phyloP scores from a whole-genome alignment of 345 rosid species.

The Sisymbrium irio region DNA sequence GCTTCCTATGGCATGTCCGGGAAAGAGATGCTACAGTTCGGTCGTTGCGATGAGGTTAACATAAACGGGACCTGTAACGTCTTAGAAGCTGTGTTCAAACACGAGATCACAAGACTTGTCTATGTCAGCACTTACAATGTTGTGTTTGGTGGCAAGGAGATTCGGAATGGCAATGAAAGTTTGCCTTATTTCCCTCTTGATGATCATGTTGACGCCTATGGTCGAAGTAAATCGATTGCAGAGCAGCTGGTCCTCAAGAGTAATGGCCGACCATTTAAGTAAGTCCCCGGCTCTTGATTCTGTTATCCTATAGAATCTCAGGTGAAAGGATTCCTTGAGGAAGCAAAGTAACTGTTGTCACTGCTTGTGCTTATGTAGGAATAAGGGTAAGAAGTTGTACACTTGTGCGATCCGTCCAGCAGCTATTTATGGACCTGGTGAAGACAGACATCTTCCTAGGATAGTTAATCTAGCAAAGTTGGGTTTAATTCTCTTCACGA shows the following conservation, averaged over 20 bases:
- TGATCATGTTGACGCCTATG: conserved; percentile 69
- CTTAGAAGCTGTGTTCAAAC: conserved; percentile 62
- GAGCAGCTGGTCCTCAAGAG: conserved; percentile 80
- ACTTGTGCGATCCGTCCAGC: conserved; percentile 92
- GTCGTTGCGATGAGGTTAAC: conserved; percentile 79
- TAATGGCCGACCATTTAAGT: conserved; percentile 73
- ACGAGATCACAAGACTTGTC: conserved; percentile 65
- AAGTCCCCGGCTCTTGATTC: conserved; percentile 30
- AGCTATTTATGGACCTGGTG: conserved; percentile 93
- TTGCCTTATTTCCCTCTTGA: conserved; percentile 81
- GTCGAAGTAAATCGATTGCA: conserved; percentile 75
- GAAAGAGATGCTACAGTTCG: conserved; percentile 86
- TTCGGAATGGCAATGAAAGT: conserved; percentile 70
- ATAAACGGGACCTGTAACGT: conserved; percentile 78
- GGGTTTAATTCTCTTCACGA: conserved; percentile 59
- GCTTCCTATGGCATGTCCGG: conserved; percentile 96
- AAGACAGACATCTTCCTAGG: conserved; percentile 91
- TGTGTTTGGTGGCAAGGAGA: conserved; percentile 86
- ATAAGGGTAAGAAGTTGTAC: conserved; percentile 50
- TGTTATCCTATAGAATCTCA: neutral
- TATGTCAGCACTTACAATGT: conserved; percentile 92
- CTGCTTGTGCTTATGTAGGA: conserved; percentile 40
- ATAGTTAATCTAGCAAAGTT: conserved; percentile 65
- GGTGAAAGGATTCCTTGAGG: neutral
- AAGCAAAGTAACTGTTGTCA: neutral